Evolutionary conservation across 192 early-diverging fungal species (phyloP).

Genomic region (Mortierella alpina): DNA sequence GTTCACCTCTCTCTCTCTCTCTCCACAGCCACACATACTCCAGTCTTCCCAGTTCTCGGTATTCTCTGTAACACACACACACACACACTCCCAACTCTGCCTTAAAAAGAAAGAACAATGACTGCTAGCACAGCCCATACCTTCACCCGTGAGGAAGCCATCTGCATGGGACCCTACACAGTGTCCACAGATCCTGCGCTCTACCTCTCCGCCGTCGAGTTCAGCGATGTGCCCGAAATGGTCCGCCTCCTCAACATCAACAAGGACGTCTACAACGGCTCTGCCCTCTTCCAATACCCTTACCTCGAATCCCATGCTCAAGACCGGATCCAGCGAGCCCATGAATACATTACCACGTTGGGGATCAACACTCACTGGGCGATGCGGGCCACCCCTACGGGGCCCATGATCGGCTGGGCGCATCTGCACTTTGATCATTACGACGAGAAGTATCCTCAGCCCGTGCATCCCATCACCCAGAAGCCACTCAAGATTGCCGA

Average conservation of each 20-base stretch:
- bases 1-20: neutral
- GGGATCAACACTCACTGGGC: slow-evolving; percentile 48
- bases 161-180: slow-evolving; percentile 28
- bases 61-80: neutral
- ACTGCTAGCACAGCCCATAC: neutral
- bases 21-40: neutral
- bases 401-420: slow-evolving; percentile 38
- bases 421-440: slow-evolving; percentile 20
- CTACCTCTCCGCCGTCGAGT: slow-evolving; percentile 35
- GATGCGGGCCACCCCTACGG: slow-evolving; percentile 9
- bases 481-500: slow-evolving; percentile 16
- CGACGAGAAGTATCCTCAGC: neutral
- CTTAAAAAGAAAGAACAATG: slow-evolving; percentile 1
- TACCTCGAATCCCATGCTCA: slow-evolving; percentile 42
- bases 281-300: slow-evolving; percentile 30
- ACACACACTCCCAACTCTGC: neutral
- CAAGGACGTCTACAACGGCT: slow-evolving; percentile 41
- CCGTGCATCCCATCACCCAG: slow-evolving; percentile 10
- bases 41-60: neutral
- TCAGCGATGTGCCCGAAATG: slow-evolving; percentile 43
- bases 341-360: neutral
- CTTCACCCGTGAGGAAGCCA: slow-evolving; percentile 15
- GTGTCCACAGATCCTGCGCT: slow-evolving; percentile 1
- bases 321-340: slow-evolving; percentile 26
- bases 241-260: slow-evolving; percentile 42